These are phyloP conservation scores for Globisporangium nodosum DNA, from an alignment of 352 stramenopile genomes.

Conservation along the genomic window DNA sequence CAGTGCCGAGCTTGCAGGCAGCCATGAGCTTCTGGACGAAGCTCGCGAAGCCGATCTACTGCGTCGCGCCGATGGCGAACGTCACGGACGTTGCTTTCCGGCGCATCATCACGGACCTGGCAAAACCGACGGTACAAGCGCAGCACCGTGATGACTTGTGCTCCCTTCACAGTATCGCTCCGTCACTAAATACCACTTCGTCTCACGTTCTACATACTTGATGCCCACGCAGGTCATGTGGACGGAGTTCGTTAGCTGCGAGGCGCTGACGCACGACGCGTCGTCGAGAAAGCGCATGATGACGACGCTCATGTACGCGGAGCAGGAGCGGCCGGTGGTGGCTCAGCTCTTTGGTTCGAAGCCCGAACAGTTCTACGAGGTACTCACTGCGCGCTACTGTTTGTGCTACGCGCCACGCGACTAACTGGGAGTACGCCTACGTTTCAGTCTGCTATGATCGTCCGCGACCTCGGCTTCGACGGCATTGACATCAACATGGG, in stretches of 20 bases:
- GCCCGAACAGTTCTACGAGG: constrained; percentile 81
- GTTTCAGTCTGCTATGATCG: constrained; percentile 51
- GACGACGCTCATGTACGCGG: constrained; percentile 65
- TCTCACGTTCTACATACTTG: not conserved
- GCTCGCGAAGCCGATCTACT: constrained; percentile 66
- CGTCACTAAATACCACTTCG: not conserved
- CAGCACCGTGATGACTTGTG: not conserved
- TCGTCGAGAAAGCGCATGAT: constrained; percentile 68
- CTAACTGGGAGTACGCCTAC: not conserved
- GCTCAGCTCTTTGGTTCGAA: constrained; percentile 86
- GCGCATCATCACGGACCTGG: constrained; percentile 64
- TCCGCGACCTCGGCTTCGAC: constrained; percentile 76
- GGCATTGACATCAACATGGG: constrained; percentile 88
- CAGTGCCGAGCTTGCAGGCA: not conserved
- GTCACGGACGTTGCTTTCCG: constrained; percentile 77
- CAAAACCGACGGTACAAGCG: constrained; percentile 50
- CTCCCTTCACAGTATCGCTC: not conserved
- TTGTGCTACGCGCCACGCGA: not conserved
- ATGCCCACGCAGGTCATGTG: constrained; percentile 46
- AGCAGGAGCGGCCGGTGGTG: constrained; percentile 69
- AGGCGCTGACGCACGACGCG: constrained; percentile 62
- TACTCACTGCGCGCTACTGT: constrained; percentile 5
- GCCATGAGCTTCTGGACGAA: constrained; percentile 55
- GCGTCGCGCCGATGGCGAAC: constrained; percentile 82
- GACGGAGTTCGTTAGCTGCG: constrained; percentile 85